Evolutionary conservation across 768 basidiomycete species (phyloP), one percentile per base, ranked within the genome.

Genomic region (Russula sp.): DNA sequence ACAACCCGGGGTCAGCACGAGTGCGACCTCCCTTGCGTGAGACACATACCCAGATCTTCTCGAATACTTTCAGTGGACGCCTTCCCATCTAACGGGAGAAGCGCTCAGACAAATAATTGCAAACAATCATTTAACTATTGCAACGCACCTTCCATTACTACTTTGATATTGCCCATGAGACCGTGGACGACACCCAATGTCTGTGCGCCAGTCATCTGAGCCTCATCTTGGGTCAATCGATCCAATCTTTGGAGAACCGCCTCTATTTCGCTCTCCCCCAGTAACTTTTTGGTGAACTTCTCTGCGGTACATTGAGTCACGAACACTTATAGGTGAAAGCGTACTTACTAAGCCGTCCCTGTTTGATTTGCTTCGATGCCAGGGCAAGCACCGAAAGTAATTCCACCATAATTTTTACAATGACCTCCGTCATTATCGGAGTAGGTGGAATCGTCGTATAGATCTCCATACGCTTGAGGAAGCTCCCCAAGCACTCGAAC

Each of bases 321-420:
- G 14, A 2, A 18, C 0, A 40, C n/a, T 28, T 3, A 30, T 30
- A 30, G 7, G 30, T 30, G 30, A 30, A 3, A 30, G 30, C 1
- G 10, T 3, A 14, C 62, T 51, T n/a, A 63, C 62, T 57, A 16
- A 63, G 7, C 4, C 56, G 28, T 1, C 62, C 62, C 11, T 63
- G 38, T 8, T 61, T 44, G 8, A 61, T 48, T 10, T 54, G 52
- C 32, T 61, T 61, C 7, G 60, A 53, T 3, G 52, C 52, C 11
- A 48, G 46, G 46, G 46, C 24, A 50, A 50, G 49, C 7, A 50
- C 49, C 0, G 49, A 50, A 14, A 50, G 49, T 18, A 50, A 2
- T 9, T 50, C 26, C 1, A 26, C 49, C 49, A 28, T 50, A 1
- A 50, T 50, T 28, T 50, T 50, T 22, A 28, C 11, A 9, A 50